A percentile compares a stretch with the other conserved stretches of the same genome.
phyloP scores from a whole-genome alignment of 768 basidiomycete genomes.

The Kwoniella sp. region DNA sequence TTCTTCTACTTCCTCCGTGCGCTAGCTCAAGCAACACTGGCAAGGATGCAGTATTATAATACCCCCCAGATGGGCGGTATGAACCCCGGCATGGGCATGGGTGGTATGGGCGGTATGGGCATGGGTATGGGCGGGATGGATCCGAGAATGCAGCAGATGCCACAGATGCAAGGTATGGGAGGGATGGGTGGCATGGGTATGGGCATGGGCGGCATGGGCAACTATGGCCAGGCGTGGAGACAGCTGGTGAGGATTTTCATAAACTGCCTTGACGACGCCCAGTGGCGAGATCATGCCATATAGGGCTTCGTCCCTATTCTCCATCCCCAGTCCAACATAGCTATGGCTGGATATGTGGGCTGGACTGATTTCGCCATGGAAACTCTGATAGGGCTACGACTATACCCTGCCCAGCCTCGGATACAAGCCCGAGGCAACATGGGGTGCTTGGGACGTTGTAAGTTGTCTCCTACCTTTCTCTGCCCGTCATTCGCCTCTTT shows the following conservation, averaged over 20 bases:
- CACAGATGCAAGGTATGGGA: conserved; percentile 20
- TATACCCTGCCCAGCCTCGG: conserved; percentile 39
- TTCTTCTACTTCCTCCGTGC: conserved; percentile 18
- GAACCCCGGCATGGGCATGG: conserved; percentile 4
- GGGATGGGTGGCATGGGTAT: conserved; percentile 17
- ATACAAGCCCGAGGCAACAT: conserved; percentile 43
- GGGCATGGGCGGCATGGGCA: conserved; percentile 19
- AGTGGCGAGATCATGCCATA: background rate
- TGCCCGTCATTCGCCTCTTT: no score
- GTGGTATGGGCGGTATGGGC: conserved; percentile 17
- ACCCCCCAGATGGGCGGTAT: conserved; percentile 14
- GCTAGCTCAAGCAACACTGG: conserved; percentile 6
- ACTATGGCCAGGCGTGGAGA: conserved; percentile 26
- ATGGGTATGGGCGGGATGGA: conserved; percentile 20
- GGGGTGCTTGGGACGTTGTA: conserved; percentile 50
- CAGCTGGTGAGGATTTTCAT: conserved; percentile 10
- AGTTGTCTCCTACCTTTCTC: conserved; percentile 7
- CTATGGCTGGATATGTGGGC: no score
- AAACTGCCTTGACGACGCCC: background rate
- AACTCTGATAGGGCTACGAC: conserved; percentile 39
- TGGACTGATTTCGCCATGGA: no score
- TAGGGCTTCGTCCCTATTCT: no score
- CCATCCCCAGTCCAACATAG: no score
- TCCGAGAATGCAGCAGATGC: conserved; percentile 21
- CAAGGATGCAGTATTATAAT: conserved; percentile 26